Percentiles rank a stretch among this genome's conserved stretches.
Conservation (phyloP, 139 green algal species). For the Chlamydomonas sp. region DNA sequence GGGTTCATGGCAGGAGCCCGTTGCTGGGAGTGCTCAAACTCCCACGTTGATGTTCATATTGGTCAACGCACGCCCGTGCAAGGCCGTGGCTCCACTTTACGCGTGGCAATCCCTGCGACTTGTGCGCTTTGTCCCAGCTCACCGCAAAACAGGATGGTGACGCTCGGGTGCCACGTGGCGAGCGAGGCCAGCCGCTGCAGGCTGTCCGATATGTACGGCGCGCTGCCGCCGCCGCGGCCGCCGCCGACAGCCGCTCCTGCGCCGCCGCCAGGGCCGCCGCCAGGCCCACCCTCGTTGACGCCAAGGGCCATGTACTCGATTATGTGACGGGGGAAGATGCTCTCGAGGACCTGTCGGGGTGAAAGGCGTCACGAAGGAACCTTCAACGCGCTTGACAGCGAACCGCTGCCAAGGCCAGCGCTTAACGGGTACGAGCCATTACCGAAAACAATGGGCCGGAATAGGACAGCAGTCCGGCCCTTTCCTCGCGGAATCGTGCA, state of each 20-base stretch:
- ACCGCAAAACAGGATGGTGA: constrained; percentile 20
- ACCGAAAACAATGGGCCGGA: no score
- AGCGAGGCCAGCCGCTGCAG: neutral
- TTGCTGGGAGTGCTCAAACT: no score
- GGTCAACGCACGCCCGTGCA: neutral
- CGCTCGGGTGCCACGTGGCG: constrained; percentile 14
- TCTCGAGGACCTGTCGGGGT: constrained; percentile 8
- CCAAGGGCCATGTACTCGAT: constrained; percentile 16
- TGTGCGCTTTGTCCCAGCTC: no score
- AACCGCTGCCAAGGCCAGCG: no score
- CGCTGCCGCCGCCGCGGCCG: neutral
- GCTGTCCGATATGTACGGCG: neutral
- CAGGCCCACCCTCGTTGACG: neutral
- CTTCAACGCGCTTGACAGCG: no score
- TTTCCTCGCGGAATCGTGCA: no score
- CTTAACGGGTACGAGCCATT: no score
- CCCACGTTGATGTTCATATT: no score
- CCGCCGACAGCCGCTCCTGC: neutral
- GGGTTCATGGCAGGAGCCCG: no score
- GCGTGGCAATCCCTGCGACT: neutral
- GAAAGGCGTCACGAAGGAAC: no score
- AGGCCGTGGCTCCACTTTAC: neutral
- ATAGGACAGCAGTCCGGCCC: no score
- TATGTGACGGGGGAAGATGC: constrained; percentile 16
- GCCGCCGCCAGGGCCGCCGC: neutral